Evolutionary conservation across 2,329 filamentous ascomycete genomes (phyloP), one percentile per base, ranked within the genome.

Genomic region (Clarireedia monteithiana): DNA sequence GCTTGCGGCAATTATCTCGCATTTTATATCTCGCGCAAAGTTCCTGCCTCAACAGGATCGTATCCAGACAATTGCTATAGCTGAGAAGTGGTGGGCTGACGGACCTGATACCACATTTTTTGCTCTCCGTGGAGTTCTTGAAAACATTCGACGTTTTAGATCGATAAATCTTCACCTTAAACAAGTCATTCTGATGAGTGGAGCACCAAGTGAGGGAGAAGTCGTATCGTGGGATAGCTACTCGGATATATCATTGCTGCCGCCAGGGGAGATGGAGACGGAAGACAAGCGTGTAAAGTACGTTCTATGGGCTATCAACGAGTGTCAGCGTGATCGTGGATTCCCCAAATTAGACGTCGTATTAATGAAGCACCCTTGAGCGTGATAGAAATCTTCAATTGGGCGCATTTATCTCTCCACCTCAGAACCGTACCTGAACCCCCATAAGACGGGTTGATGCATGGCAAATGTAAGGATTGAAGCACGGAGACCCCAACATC

Each of bases 61-160:
- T 15, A 56, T 53, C 17, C 57, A 56, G 23, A 46, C 38, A 14
- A 46, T 57, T 48, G 44, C 44, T 20, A 38, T 57, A 14, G 38
- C 30, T 10, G 38, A 53, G 44, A 26, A 44, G 34, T 48, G 40
- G 36, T 48, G 44, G 38, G 34, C 42, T 17, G 44, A 20, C 26
- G 15, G 23, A 27, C 44, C 30, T 12, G 10, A 34, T 34, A 34
- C n/a, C 17, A 38, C 30, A 40, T n/a, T 20, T n/a, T 53, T 40
- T 42, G 44, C 27, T 53, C 51, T 48, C 12, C 48, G 30, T 23
- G 23, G 10, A 20, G 40, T 42, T 27, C 7, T 53, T 15, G 51
- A 42, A 39, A 48, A 24, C n/a, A 53, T 53, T 38, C 14, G 10
- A 27, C 26, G 40, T 27, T 53, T 53, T 17, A 42, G 44, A 6